Evolutionary conservation across 2,329 filamentous ascomycete genomes (phyloP).

Genomic region (Cladosporium sp.): DNA sequence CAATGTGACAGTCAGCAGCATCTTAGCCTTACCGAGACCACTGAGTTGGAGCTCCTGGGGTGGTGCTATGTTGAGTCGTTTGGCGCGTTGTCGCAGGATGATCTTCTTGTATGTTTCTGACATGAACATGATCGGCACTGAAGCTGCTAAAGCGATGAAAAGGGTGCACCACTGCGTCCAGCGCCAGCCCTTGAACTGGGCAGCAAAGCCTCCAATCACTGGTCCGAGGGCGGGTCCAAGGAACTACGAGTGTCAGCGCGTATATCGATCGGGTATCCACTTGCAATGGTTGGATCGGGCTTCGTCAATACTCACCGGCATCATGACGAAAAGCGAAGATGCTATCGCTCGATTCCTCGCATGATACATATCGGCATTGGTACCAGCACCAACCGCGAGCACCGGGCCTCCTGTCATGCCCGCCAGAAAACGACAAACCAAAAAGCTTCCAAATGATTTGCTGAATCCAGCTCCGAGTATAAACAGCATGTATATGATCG

Average conservation of each 20-base stretch:
- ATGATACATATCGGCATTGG: slow-evolving; percentile 37
- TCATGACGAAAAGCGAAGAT: slow-evolving; percentile 36
- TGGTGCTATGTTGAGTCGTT: slow-evolving; percentile 27
- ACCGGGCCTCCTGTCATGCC: slow-evolving; percentile 32
- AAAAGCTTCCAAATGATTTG: slow-evolving; percentile 65
- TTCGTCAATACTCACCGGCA: slow-evolving; percentile 27
- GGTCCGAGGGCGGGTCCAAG: slow-evolving; percentile 27
- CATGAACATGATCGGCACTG: slow-evolving; percentile 39
- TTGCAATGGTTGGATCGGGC: too few species aligned
- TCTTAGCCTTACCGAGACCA: slow-evolving; percentile 28
- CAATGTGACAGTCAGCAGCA: slow-evolving; percentile 30
- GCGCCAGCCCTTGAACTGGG: slow-evolving; percentile 39
- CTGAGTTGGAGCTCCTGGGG: slow-evolving; percentile 19
- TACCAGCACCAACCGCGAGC: slow-evolving; percentile 41
- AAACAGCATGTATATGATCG: slow-evolving; percentile 58
- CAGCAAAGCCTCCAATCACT: slow-evolving; percentile 41
- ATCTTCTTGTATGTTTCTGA: slow-evolving; percentile 54
- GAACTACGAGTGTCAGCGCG: slow-evolving; percentile 9
- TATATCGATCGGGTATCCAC: slow-evolving; percentile 28
- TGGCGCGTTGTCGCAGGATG: slow-evolving; percentile 39
- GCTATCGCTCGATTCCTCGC: slow-evolving; percentile 31
- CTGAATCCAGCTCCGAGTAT: slow-evolving; percentile 39
- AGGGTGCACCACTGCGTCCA: slow-evolving; percentile 44
- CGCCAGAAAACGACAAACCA: slow-evolving; percentile 59
- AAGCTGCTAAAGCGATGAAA: slow-evolving; percentile 36